Evolutionary conservation across 768 basidiomycete genomes (phyloP).

Genomic region (Aureoboletus auriporus): DNA sequence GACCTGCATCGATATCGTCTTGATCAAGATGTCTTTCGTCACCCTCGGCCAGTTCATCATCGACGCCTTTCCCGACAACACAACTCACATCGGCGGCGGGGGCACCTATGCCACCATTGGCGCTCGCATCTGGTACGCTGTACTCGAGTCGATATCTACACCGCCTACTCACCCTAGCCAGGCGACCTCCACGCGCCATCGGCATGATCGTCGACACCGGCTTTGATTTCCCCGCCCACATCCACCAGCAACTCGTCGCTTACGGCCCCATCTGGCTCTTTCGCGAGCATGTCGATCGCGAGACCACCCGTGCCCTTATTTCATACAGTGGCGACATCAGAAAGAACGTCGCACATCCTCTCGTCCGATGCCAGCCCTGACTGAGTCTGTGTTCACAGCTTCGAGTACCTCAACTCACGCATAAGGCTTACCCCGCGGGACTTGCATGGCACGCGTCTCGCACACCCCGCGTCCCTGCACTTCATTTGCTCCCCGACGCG

Average conservation of each 20-base stretch:
- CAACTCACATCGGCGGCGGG: constrained; percentile 76
- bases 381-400: constrained; percentile 40
- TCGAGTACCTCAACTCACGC: constrained; percentile 72
- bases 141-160: background rate
- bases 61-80: constrained; percentile 60
- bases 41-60: constrained; percentile 91
- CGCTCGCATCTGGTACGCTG: constrained; percentile 68
- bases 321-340: constrained; percentile 69
- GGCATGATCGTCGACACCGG: constrained; percentile 88
- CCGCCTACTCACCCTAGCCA: constrained; percentile 20
- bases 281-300: constrained; percentile 48
- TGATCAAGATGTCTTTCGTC: constrained; percentile 39
- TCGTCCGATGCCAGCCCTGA: constrained; percentile 5
- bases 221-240: constrained; percentile 60
- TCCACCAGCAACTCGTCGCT: constrained; percentile 50
- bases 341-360: constrained; percentile 41
- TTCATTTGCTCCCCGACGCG: constrained; percentile 83
- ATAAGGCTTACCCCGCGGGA: constrained; percentile 71
- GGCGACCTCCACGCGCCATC: constrained; percentile 60
- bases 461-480: constrained; percentile 55
- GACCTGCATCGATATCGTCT: constrained; percentile 35
- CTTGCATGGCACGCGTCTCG: constrained; percentile 51
- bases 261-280: constrained; percentile 81
- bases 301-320: constrained; percentile 74
- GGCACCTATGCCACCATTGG: constrained; percentile 82